Percentiles rank a stretch among this genome's conserved stretches.
Conservation (phyloP, 495 filamentous ascomycete genomes). For the Aspergillus ostianus region DNA sequence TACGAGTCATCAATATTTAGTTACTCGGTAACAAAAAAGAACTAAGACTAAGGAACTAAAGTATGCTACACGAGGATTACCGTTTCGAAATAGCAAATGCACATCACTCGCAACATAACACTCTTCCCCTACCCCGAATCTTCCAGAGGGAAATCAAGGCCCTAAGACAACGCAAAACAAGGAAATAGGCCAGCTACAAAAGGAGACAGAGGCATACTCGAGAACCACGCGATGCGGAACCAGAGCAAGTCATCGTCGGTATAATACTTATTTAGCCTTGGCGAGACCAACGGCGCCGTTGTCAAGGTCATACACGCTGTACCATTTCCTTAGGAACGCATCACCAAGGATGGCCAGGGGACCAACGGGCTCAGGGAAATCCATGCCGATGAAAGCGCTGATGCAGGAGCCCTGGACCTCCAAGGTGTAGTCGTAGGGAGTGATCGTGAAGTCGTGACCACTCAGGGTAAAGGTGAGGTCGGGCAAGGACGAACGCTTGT, state of each 20-base stretch:
- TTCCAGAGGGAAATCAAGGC: background rate
- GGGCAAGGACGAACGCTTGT: conserved; percentile 74
- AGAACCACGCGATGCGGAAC: background rate
- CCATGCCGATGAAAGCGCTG: conserved; percentile 97
- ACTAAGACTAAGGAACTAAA: background rate
- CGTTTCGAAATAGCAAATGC: background rate
- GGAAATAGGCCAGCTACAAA: background rate
- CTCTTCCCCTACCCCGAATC: background rate
- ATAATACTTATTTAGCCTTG: conserved; percentile 60
- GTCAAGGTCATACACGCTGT: conserved; percentile 93
- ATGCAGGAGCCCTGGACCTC: conserved; percentile 96
- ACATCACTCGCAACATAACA: background rate
- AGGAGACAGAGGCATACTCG: background rate
- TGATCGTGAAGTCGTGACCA: conserved; percentile 89
- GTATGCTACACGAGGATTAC: background rate
- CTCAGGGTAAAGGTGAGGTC: conserved; percentile 84
- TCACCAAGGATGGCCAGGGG: conserved; percentile 96
- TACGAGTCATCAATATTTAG: background rate
- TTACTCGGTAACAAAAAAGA: background rate
- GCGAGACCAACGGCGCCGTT: conserved; percentile 85
- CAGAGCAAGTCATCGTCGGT: background rate
- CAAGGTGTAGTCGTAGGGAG: conserved; percentile 89
- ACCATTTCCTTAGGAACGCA: conserved; percentile 95
- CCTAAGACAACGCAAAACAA: background rate
- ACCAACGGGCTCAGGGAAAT: conserved; percentile 87